Evolutionary conservation across 495 filamentous ascomycete genomes (phyloP).

Genomic region (Xylaria telfairii): DNA sequence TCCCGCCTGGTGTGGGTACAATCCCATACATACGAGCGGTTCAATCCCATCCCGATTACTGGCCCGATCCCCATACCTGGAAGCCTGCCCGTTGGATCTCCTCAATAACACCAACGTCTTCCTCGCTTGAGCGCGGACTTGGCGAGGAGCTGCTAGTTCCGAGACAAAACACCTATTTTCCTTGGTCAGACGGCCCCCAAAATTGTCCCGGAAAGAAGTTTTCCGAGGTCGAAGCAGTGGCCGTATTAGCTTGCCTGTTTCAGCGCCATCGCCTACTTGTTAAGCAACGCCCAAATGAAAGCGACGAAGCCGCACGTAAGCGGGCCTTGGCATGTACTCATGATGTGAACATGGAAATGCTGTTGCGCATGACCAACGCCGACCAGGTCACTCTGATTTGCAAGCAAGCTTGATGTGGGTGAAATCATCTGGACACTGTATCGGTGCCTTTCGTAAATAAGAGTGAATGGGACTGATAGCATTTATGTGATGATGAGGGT

Average conservation of each 20-base stretch:
- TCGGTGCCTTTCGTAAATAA: no score
- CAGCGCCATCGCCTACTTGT: slow-evolving; percentile 25
- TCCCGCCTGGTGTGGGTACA: slow-evolving; percentile 46
- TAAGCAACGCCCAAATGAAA: slow-evolving; percentile 33
- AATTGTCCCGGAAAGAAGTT: slow-evolving; percentile 41
- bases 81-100: slow-evolving; percentile 24
- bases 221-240: slow-evolving; percentile 38
- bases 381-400: slow-evolving; percentile 35
- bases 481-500: no score
- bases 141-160: slow-evolving; percentile 38
- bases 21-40: slow-evolving; percentile 45
- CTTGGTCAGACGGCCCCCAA: slow-evolving; percentile 38
- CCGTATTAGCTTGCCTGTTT: slow-evolving; percentile 35
- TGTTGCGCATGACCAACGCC: slow-evolving; percentile 46
- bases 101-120: no score
- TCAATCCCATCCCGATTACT: slow-evolving; percentile 52
- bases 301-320: slow-evolving; percentile 50
- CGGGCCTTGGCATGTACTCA: slow-evolving; percentile 44
- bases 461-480: no score
- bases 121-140: no score
- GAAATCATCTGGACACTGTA: no score
- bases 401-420: no score
- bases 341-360: slow-evolving; percentile 41
- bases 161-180: slow-evolving; percentile 31
- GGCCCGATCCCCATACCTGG: slow-evolving; percentile 38